Percentiles rank a stretch among this genome's conserved stretches.
phyloP scores from a whole-genome alignment of 2,329 filamentous ascomycete species.

The Botrytis paeoniae region DNA sequence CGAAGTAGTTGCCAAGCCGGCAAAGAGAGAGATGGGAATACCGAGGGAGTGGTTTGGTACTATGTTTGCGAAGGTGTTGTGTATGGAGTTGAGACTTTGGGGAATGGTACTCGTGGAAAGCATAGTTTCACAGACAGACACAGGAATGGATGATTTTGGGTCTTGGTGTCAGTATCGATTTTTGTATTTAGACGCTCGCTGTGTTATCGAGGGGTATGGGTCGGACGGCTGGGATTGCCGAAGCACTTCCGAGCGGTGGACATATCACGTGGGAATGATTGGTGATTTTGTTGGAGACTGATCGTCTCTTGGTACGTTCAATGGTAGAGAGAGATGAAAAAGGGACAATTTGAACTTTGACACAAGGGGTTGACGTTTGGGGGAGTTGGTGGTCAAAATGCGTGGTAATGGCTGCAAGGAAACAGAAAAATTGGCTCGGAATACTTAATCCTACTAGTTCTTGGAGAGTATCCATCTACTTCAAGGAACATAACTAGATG shows the following conservation, averaged over 20 bases:
- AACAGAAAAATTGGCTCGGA: background rate
- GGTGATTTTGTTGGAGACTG: background rate
- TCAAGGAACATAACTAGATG: background rate
- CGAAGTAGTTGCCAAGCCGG: background rate
- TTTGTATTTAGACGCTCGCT: background rate
- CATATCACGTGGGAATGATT: background rate
- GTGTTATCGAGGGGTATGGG: background rate
- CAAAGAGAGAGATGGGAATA: conserved; percentile 3
- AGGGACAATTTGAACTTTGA: background rate
- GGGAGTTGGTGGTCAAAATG: background rate
- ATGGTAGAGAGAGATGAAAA: background rate
- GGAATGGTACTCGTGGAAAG: conserved; percentile 1
- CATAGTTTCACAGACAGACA: background rate
- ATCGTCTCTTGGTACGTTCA: background rate
- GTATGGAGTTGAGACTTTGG: conserved; percentile 1
- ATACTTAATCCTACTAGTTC: background rate
- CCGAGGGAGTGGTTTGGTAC: background rate
- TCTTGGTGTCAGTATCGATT: background rate
- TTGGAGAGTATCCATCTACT: background rate
- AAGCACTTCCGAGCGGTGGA: background rate
- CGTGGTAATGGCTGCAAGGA: background rate
- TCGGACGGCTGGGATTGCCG: background rate
- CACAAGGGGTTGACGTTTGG: background rate
- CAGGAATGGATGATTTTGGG: background rate
- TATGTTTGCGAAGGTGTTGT: background rate